These are phyloP conservation scores for Phaeodactylum tricornutum DNA, from an alignment of 108 stramenopile species.

Conservation along the genomic window DNA sequence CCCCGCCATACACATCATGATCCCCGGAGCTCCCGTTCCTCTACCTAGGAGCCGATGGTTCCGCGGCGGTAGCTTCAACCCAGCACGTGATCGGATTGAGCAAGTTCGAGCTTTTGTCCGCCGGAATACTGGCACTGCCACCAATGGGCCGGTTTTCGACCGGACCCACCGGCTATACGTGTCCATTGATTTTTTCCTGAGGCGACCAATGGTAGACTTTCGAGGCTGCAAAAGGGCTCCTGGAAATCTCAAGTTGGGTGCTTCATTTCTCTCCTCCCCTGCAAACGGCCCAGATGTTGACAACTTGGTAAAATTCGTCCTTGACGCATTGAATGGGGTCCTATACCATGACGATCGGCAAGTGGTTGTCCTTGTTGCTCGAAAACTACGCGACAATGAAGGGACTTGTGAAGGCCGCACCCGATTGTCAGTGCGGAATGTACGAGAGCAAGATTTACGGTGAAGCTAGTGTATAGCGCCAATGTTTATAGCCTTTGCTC, in stretches of 20 bases:
- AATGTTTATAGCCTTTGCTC: too few species aligned
- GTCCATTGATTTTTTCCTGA: conserved; percentile 50
- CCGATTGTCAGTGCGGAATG: too few species aligned
- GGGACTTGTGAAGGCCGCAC: conserved; percentile 56
- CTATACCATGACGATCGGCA: conserved; percentile 72
- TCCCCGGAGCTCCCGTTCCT: too few species aligned
- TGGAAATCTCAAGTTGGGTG: conserved; percentile 27
- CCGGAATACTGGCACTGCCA: too few species aligned
- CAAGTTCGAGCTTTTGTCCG: too few species aligned
- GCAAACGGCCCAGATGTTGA: conserved; percentile 56
- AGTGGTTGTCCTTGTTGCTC: conserved; percentile 41
- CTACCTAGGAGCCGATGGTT: too few species aligned
- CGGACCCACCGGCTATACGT: conserved; percentile 23
- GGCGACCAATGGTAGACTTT: conserved; percentile 62
- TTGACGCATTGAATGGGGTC: conserved; percentile 70
- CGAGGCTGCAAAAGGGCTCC: conserved; percentile 28
- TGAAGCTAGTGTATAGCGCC: too few species aligned
- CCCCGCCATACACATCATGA: too few species aligned
- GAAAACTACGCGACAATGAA: conserved; percentile 56
- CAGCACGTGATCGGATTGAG: too few species aligned
- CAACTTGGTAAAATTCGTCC: conserved; percentile 72
- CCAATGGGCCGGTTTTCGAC: too few species aligned
- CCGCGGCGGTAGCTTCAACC: too few species aligned
- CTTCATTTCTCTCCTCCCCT: conserved; percentile 22
- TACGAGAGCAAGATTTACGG: too few species aligned